These are phyloP conservation scores for Bretziella fagacearum DNA, from an alignment of 2,329 filamentous ascomycete species.

Conservation along the genomic window DNA sequence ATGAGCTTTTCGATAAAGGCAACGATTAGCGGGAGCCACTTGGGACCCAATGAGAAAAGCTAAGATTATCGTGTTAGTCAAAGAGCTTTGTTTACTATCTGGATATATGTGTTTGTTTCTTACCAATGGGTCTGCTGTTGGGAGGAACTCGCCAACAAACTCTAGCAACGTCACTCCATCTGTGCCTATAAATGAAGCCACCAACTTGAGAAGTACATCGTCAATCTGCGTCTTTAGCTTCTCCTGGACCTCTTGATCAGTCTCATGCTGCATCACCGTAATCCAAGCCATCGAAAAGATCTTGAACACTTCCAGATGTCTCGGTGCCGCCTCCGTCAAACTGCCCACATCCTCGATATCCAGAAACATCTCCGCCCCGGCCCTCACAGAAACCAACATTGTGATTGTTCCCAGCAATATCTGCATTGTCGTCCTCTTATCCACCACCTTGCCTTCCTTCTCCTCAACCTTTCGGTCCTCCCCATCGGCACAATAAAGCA, in stretches of 20 bases:
- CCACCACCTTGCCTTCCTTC: neutral
- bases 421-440: slow-evolving; percentile 25
- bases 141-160: slow-evolving; percentile 37
- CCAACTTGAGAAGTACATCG: slow-evolving; percentile 29
- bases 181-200: slow-evolving; percentile 38
- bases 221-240: slow-evolving; percentile 26
- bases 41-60: slow-evolving; percentile 32
- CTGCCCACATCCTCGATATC: slow-evolving; percentile 34
- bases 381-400: slow-evolving; percentile 34
- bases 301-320: slow-evolving; percentile 36
- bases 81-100: too few relatives aligned
- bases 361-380: slow-evolving; percentile 34
- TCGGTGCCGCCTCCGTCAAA: slow-evolving; percentile 39
- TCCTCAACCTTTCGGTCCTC: neutral
- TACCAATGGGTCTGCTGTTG: slow-evolving; percentile 32
- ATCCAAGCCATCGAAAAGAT: slow-evolving; percentile 41
- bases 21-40: slow-evolving; percentile 35
- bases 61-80: slow-evolving; percentile 19
- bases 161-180: slow-evolving; percentile 42
- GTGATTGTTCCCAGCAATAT: slow-evolving; percentile 41
- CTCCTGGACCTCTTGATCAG: neutral
- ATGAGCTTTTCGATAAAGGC: slow-evolving; percentile 36
- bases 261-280: slow-evolving; percentile 25
- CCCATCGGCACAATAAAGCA: slow-evolving; percentile 24
- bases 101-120: slow-evolving; percentile 15